Percentiles rank a stretch among this genome's conserved stretches.
These are phyloP conservation scores for Phylloporus arenicola DNA, from an alignment of 768 basidiomycete genomes.

Conservation along the genomic window DNA sequence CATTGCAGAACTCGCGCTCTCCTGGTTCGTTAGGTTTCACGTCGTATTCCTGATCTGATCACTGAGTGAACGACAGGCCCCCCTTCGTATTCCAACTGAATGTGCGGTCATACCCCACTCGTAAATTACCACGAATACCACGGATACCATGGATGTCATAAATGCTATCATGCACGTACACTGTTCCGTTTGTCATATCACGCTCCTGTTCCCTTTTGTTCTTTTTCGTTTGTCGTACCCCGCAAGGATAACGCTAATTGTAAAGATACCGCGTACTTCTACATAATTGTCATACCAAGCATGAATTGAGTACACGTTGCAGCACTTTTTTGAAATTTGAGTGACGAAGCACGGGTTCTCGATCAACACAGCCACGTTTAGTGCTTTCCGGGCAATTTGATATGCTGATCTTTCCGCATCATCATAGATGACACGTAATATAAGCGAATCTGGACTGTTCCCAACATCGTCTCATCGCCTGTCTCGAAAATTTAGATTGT, in stretches of 20 bases:
- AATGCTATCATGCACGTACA: background rate
- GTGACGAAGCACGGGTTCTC: too few relatives aligned
- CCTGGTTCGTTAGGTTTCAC: slow-evolving; percentile 43
- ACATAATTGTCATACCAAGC: slow-evolving; percentile 14
- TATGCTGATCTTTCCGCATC: background rate
- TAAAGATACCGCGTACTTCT: slow-evolving; percentile 17
- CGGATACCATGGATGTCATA: background rate
- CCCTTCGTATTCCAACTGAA: slow-evolving; percentile 35
- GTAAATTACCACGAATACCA: slow-evolving; percentile 7
- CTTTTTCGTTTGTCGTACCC: slow-evolving; percentile 1
- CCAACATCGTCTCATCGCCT: background rate
- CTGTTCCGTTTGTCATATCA: slow-evolving; percentile 1
- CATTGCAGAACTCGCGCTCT: slow-evolving; percentile 56
- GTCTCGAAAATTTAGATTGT: background rate
- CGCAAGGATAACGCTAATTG: slow-evolving; percentile 9
- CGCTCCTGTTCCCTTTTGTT: slow-evolving; percentile 1
- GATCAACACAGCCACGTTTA: too few relatives aligned
- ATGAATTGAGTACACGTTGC: background rate
- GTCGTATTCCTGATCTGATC: background rate
- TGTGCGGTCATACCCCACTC: background rate
- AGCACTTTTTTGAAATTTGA: too few relatives aligned
- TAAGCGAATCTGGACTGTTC: background rate
- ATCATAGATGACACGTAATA: background rate
- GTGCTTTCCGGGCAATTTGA: too few relatives aligned
- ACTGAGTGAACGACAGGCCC: slow-evolving; percentile 29